Evolutionary conservation across 257 asterid genomes (phyloP).

Genomic region (Oldenlandia corymbosa): DNA sequence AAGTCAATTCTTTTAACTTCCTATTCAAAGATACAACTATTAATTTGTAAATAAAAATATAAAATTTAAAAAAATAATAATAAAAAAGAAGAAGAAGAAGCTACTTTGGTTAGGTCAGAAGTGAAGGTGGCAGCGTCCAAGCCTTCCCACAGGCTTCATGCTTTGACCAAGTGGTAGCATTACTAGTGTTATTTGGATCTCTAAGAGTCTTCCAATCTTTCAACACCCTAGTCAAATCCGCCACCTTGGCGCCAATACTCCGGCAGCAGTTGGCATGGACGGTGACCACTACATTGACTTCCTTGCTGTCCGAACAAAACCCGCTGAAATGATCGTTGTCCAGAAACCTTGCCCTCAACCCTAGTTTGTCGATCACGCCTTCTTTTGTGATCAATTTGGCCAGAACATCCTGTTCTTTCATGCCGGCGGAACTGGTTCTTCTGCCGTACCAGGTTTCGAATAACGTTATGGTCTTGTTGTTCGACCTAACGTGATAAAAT

Average conservation of each 20-base stretch:
- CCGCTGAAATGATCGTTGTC: slow-evolving; percentile 53
- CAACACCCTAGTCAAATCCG: slow-evolving; percentile 46
- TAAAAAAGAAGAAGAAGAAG: no score
- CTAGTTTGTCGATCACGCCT: slow-evolving; percentile 20
- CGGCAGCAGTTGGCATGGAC: slow-evolving; percentile 76
- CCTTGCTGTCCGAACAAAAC: slow-evolving; percentile 42
- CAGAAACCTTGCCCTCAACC: slow-evolving; percentile 27
- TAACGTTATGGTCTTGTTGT: slow-evolving; percentile 38
- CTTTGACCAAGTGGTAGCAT: no score
- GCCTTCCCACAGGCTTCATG: no score
- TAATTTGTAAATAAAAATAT: no score
- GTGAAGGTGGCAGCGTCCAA: no score
- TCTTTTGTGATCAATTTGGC: slow-evolving; percentile 18
- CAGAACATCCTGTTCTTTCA: slow-evolving; percentile 81
- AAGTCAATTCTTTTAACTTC: no score
- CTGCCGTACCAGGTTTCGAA: slow-evolving; percentile 48
- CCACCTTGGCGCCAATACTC: slow-evolving; percentile 50
- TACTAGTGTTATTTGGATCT: no score
- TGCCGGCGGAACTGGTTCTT: slow-evolving; percentile 31
- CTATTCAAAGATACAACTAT: no score
- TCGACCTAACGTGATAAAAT: slow-evolving; percentile 47
- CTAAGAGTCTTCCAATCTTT: slow-evolving; percentile 57
- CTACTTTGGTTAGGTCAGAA: no score
- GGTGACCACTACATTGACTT: slow-evolving; percentile 31
- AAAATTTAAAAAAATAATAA: no score